Evolutionary conservation across 139 green algal species (phyloP).

Genomic region (Closterium sp.): DNA sequence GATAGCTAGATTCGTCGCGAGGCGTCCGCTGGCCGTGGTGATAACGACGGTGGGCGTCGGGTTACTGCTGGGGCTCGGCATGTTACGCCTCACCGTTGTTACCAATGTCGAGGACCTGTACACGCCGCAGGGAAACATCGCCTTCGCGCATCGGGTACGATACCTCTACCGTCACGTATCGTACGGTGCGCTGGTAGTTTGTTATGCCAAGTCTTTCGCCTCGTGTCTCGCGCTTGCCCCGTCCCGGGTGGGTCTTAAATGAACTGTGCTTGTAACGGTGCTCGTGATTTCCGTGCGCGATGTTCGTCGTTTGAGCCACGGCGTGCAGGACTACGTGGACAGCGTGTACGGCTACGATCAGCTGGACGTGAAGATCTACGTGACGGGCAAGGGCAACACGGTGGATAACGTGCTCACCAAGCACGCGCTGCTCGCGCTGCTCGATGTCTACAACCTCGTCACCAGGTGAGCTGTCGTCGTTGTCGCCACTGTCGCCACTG

Average conservation of each 20-base stretch:
- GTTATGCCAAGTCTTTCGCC: too few relatives aligned
- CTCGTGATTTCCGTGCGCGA: too few relatives aligned
- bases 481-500: background rate
- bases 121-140: slow-evolving; percentile 29
- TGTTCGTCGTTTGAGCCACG: too few relatives aligned
- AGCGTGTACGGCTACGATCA: slow-evolving; percentile 1
- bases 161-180: too few relatives aligned
- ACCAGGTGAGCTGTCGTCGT: background rate
- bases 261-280: background rate
- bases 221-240: too few relatives aligned
- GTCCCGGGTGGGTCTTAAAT: too few relatives aligned
- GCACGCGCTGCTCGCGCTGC: background rate
- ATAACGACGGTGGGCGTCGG: background rate
- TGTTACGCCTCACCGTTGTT: background rate
- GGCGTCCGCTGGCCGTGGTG: background rate
- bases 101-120: slow-evolving; percentile 23
- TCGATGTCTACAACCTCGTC: background rate
- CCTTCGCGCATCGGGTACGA: slow-evolving; percentile 13
- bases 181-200: too few relatives aligned
- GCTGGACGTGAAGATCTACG: background rate
- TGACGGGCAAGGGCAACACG: background rate
- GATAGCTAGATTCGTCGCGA: background rate
- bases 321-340: slow-evolving; percentile 9
- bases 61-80: background rate
- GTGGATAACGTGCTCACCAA: background rate